These are phyloP conservation scores for Mycena haematopus DNA, from an alignment of 768 basidiomycete species.

Conservation along the genomic window DNA sequence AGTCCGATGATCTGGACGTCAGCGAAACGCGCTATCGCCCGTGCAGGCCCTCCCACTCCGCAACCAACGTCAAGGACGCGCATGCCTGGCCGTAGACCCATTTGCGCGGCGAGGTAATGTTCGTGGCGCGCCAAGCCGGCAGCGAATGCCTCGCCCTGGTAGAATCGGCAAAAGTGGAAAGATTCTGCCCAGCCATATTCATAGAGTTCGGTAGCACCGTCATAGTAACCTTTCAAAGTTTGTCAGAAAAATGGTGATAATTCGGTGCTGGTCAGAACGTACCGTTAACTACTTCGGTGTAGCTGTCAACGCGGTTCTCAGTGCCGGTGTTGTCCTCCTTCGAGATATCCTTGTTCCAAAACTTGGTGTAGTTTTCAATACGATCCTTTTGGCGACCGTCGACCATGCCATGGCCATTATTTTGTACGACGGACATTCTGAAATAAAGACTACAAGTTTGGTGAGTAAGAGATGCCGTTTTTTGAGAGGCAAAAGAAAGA, in stretches of 20 bases:
- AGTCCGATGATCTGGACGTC: conserved; percentile 85
- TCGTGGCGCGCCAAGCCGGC: conserved; percentile 91
- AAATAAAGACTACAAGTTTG: conserved; percentile 3
- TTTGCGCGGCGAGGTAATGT: conserved; percentile 92
- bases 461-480: neutral
- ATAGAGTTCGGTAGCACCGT: conserved; percentile 94
- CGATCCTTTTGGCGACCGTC: conserved; percentile 25
- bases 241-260: conserved; percentile 8
- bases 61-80: conserved; percentile 97
- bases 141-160: conserved; percentile 83
- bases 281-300: conserved; percentile 92
- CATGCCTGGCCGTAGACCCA: conserved; percentile 89
- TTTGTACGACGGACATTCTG: conserved; percentile 40
- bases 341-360: conserved; percentile 88
- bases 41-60: conserved; percentile 96
- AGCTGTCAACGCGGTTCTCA: conserved; percentile 77
- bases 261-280: conserved; percentile 39
- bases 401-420: conserved; percentile 14
- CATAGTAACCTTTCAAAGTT: conserved; percentile 85
- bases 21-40: conserved; percentile 91
- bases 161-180: conserved; percentile 98
- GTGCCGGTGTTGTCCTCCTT: conserved; percentile 72
- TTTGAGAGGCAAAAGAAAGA: neutral
- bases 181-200: conserved; percentile 92
- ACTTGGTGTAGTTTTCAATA: conserved; percentile 75